These are phyloP conservation scores for Colletotrichum sp. DNA, from an alignment of 2,329 filamentous ascomycete species.

Conservation along the genomic window DNA sequence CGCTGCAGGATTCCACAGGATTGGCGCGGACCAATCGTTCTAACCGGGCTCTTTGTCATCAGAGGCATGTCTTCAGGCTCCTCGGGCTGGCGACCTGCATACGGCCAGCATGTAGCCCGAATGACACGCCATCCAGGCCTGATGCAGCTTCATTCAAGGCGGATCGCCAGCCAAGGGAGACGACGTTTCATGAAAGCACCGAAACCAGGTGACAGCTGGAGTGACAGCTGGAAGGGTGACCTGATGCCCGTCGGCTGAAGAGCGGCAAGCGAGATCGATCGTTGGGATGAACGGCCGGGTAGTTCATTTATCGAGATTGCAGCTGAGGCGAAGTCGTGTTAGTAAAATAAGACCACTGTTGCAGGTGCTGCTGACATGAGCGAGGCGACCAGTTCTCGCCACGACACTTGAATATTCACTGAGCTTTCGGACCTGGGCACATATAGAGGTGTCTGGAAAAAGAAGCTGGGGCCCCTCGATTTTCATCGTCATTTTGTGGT, in stretches of 20 bases:
- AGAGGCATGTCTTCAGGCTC: background rate
- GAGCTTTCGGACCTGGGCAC: background rate
- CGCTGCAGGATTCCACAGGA: background rate
- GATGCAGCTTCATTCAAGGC: background rate
- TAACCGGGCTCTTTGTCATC: background rate
- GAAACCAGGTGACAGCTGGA: background rate
- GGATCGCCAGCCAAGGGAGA: background rate
- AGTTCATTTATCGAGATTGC: background rate
- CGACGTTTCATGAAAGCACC: background rate
- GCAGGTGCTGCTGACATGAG: background rate
- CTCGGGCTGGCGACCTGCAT: background rate
- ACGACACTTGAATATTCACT: background rate
- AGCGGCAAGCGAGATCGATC: background rate
- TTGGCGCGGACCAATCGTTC: background rate
- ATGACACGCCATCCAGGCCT: background rate
- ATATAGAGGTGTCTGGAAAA: background rate
- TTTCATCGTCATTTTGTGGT: background rate
- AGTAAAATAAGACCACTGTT: background rate
- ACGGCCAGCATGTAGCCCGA: background rate
- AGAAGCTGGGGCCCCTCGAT: background rate
- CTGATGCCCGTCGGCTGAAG: background rate
- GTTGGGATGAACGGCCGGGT: background rate
- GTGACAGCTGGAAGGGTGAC: background rate
- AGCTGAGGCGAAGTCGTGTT: background rate
- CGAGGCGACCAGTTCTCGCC: background rate